These are phyloP conservation scores for Botrytis porri DNA, from an alignment of 2,329 filamentous ascomycete genomes.

Conservation along the genomic window DNA sequence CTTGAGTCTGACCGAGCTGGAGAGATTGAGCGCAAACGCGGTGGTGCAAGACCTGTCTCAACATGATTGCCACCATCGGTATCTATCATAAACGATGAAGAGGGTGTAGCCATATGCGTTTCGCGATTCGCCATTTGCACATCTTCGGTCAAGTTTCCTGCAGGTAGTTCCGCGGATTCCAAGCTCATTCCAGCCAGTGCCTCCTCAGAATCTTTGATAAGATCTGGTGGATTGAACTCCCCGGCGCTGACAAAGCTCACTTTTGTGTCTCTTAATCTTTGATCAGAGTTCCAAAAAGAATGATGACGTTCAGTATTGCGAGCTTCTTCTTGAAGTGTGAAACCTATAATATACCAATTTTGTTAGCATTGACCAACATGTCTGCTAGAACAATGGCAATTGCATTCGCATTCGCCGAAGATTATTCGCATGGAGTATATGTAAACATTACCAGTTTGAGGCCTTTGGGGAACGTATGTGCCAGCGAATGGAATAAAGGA, in stretches of 20 bases:
- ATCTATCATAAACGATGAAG: constrained; percentile 40
- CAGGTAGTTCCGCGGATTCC: constrained; percentile 18
- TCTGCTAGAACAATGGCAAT: not conserved
- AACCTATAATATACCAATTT: constrained; percentile 24
- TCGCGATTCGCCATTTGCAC: constrained; percentile 15
- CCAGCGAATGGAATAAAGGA: constrained; percentile 30
- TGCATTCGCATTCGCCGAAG: too few species aligned
- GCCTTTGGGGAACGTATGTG: constrained; percentile 22
- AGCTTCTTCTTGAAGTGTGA: constrained; percentile 53
- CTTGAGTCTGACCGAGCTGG: constrained; percentile 56
- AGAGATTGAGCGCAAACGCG: constrained; percentile 34
- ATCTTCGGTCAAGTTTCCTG: constrained; percentile 15
- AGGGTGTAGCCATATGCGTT: not conserved
- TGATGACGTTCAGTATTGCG: constrained; percentile 53
- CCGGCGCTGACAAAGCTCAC: constrained; percentile 62
- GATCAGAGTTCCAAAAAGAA: constrained; percentile 45
- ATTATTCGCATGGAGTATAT: not conserved
- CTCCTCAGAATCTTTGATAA: constrained; percentile 31
- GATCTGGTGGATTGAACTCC: constrained; percentile 39
- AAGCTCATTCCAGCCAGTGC: constrained; percentile 32
- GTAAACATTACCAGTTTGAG: constrained; percentile 25
- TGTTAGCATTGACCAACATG: not conserved
- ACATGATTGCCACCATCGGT: constrained; percentile 33
- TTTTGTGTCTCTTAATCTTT: constrained; percentile 52
- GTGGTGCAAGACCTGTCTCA: constrained; percentile 37